Base-by-base conservation (phyloP, 768 basidiomycete genomes). In the Amanita rubescens region DNA sequence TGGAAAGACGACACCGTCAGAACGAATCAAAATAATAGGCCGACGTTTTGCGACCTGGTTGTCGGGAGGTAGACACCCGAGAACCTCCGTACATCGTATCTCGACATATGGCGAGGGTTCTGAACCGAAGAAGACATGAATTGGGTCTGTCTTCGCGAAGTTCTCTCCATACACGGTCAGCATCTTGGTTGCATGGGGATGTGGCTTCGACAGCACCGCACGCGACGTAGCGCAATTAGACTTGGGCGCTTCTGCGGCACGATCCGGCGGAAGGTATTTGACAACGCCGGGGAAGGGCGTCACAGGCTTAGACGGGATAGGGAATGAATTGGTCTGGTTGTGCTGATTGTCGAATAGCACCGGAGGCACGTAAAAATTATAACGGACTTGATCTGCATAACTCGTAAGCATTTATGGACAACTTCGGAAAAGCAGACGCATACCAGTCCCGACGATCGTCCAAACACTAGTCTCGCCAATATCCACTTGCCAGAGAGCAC, bases 391-490 rank as follows among this genome's bases (percentile, higher is more conserved):
- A 63, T 94, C 91, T 85, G 70, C 44, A 34, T 32, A 51, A 57
- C 43, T 50, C 41, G 50, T 54, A 52, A 58, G 64, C 33, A 65
- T 60, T 49, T 55, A 41, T 54, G 51, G 33, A 25, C 27, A 32
- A 27, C 8, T 38, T 17, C 32, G 33, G 35, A 34, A 17, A n/a
- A 37, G 19, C 34, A 53, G 19, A 15, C 34, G 63, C 76, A 69
- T 67, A 91, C 90, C 90, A 57, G 89, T 92, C 60, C 92, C 90
- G 56, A 93, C 90, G 59, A 94, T 90, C 3, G 92, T 94, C 92
- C 92, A 94, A 20, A 93, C 88, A 64, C 90, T 91, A 27, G 90
- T 91, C 73, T 94, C 91, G 57, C 91, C 91, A 54, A 92, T 91
- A 66, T 94, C 91, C 51, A 93, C 85, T 63, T 85, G 85, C 90